These are phyloP conservation scores for Phyllostachys edulis DNA, from an alignment of 176 grass and related monocot genomes.

Conservation along the genomic window DNA sequence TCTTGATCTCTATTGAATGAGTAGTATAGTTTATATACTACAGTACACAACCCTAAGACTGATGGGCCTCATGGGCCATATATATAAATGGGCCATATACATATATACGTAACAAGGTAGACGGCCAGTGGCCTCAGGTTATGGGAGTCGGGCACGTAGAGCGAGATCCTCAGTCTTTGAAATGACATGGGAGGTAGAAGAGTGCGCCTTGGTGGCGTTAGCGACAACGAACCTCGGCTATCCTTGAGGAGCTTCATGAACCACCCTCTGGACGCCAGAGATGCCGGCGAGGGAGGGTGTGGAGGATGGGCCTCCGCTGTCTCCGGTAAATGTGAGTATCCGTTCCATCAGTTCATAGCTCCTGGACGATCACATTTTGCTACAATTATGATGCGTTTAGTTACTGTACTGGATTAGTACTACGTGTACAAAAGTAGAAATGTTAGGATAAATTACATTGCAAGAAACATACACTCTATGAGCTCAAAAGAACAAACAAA, in stretches of 20 bases:
- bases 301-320: conserved; percentile 75
- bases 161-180: too few relatives aligned
- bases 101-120: too few relatives aligned
- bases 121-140: conserved; percentile 50
- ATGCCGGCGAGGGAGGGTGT: conserved; percentile 69
- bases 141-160: conserved; percentile 66
- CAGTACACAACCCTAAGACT: too few relatives aligned
- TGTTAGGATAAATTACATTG: background rate
- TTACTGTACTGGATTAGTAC: background rate
- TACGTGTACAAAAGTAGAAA: background rate
- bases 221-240: conserved; percentile 46
- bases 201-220: conserved; percentile 58
- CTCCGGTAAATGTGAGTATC: conserved; percentile 74
- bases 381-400: conserved; percentile 38
- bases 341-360: conserved; percentile 90
- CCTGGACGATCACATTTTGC: conserved; percentile 60
- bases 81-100: too few relatives aligned
- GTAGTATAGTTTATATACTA: too few relatives aligned
- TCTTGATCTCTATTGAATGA: too few relatives aligned
- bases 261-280: conserved; percentile 81
- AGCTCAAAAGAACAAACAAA: too few relatives aligned
- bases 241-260: conserved; percentile 89
- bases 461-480: background rate
- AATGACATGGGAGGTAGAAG: conserved; percentile 87
- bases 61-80: too few relatives aligned